Percentiles rank a stretch among this genome's conserved stretches.
These are phyloP conservation scores for Dictyostelium intermedium DNA, from an alignment of 78 protist genomes.

Conservation along the genomic window DNA sequence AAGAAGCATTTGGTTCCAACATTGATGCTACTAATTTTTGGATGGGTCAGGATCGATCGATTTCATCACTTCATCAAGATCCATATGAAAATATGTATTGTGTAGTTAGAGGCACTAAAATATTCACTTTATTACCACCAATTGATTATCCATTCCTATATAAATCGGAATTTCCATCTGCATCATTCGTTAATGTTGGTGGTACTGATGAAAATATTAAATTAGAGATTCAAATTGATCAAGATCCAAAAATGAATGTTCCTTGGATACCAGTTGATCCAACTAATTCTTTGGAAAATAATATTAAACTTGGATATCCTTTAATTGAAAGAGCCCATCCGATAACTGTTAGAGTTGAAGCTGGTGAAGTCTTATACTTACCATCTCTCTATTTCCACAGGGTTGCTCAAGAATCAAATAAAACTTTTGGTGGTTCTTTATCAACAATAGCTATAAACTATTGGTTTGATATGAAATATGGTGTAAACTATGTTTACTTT, in stretches of 20 bases:
- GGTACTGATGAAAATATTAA: background rate
- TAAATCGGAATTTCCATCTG: constrained; percentile 22
- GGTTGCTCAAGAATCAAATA: constrained; percentile 35
- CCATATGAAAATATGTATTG: constrained; percentile 79
- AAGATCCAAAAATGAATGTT: background rate
- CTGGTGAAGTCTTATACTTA: constrained; percentile 73
- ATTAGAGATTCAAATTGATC: background rate
- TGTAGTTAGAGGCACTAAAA: constrained; percentile 69
- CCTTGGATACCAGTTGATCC: constrained; percentile 87
- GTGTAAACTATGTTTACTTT: constrained; percentile 53
- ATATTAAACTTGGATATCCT: constrained; percentile 4
- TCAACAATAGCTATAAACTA: constrained; percentile 81
- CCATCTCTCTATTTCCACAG: constrained; percentile 78
- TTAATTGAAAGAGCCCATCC: constrained; percentile 52
- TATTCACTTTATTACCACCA: constrained; percentile 79
- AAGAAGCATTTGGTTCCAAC: constrained; percentile 33
- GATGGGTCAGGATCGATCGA: constrained; percentile 66
- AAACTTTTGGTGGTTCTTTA: background rate
- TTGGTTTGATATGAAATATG: constrained; percentile 81
- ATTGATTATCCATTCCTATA: constrained; percentile 78
- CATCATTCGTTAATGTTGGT: constrained; percentile 34
- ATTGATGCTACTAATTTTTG: constrained; percentile 79
- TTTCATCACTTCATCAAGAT: constrained; percentile 77
- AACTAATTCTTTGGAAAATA: background rate
- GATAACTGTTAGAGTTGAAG: constrained; percentile 41